phyloP scores from a whole-genome alignment of 345 rosid genomes.

The Hypericum perforatum region DNA sequence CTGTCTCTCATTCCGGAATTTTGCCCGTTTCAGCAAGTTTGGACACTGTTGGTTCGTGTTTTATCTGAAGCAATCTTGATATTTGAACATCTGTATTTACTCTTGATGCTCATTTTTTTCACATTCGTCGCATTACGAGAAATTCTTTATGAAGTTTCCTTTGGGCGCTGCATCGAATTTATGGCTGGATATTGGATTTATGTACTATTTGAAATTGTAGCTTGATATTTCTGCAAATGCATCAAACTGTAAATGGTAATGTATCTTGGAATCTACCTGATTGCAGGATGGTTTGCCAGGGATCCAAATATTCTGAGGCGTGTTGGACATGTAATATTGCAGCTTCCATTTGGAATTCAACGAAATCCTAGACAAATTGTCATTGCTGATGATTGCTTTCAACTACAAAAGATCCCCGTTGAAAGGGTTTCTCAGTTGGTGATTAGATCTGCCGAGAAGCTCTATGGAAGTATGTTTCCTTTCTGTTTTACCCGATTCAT shows the following conservation, averaged over 20 bases:
- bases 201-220: no score
- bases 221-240: no score
- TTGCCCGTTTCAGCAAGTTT: constrained; percentile 67
- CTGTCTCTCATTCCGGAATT: constrained; percentile 45
- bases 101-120: no score
- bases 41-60: constrained; percentile 72
- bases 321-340: constrained; percentile 85
- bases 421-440: constrained; percentile 67
- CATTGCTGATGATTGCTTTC: constrained; percentile 87
- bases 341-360: constrained; percentile 70
- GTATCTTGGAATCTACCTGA: constrained; percentile 8
- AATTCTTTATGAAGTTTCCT: background rate
- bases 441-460: constrained; percentile 69
- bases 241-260: background rate
- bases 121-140: no score
- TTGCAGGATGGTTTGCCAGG: constrained; percentile 86
- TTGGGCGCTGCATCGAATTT: no score
- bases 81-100: no score
- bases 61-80: no score
- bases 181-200: no score
- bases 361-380: constrained; percentile 81
- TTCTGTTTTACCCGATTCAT: background rate
- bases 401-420: constrained; percentile 52
- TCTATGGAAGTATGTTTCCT: constrained; percentile 73
- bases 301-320: constrained; percentile 67